These are phyloP conservation scores for Danielia reshetovae DNA, from an alignment of 805 yeast species.

Conservation along the genomic window DNA sequence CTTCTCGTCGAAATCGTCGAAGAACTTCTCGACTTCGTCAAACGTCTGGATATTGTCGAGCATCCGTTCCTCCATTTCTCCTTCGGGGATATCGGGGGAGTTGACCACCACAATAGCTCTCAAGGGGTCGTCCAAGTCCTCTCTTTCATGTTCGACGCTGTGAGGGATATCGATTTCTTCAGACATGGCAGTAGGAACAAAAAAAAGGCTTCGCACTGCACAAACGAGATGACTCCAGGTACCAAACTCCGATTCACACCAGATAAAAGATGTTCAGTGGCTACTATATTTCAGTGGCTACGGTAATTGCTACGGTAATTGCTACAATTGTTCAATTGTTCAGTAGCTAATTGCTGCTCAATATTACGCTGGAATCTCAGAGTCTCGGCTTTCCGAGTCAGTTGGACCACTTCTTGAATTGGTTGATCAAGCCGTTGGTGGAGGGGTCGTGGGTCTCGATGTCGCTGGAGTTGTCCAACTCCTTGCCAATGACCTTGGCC, in stretches of 20 bases:
- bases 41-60: constrained; percentile 43
- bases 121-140: constrained; percentile 45
- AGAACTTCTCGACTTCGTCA: constrained; percentile 47
- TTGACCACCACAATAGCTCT: constrained; percentile 42
- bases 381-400: too few species aligned
- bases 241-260: too few species aligned
- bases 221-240: too few species aligned
- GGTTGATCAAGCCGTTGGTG: constrained; percentile 90
- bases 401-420: constrained; percentile 79
- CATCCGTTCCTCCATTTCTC: constrained; percentile 47
- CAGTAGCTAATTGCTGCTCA: too few species aligned
- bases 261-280: too few species aligned
- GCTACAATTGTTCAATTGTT: too few species aligned
- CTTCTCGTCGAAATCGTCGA: constrained; percentile 48
- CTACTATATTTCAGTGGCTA: too few species aligned
- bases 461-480: constrained; percentile 59
- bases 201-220: too few species aligned
- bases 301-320: too few species aligned
- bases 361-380: too few species aligned
- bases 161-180: constrained; percentile 13
- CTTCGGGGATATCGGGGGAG: constrained; percentile 30
- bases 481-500: constrained; percentile 92
- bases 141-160: constrained; percentile 13
- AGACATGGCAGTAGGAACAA: constrained; percentile 7
- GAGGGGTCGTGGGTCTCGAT: constrained; percentile 80